A percentile compares a stretch with the other conserved stretches of the same genome.
Conservation (phyloP, 208 protist genomes). For the Novymonas esmeraldas region DNA sequence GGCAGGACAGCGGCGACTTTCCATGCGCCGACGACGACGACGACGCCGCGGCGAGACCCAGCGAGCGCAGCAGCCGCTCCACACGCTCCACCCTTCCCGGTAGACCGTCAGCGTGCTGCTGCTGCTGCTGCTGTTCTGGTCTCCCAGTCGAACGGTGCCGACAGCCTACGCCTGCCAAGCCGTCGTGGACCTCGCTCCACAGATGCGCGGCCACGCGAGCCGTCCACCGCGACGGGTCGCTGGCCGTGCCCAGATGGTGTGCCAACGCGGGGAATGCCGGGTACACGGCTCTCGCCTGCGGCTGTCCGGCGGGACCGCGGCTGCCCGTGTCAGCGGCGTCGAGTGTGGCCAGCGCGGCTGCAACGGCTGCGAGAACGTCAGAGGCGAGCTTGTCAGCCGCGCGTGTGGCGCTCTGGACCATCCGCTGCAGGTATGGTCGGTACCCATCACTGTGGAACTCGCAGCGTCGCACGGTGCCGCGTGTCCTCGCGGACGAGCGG, state of each 20-base stretch:
- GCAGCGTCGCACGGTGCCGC: background rate
- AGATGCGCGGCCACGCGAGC: conserved; percentile 1
- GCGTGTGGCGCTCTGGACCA: background rate
- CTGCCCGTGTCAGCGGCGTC: background rate
- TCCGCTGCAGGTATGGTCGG: background rate
- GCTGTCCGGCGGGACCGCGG: background rate
- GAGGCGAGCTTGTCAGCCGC: conserved; percentile 1
- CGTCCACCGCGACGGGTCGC: background rate
- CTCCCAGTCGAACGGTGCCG: background rate
- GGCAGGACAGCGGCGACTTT: no score
- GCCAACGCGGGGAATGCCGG: background rate
- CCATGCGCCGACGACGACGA: no score
- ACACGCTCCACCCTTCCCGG: conserved; percentile 1
- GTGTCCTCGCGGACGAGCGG: background rate
- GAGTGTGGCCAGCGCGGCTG: background rate
- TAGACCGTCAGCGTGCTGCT: background rate
- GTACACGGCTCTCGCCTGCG: background rate
- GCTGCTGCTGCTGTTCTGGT: background rate
- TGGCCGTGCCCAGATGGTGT: background rate
- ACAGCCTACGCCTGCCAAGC: background rate
- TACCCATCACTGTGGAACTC: conserved; percentile 17
- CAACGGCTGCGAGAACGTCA: conserved; percentile 1
- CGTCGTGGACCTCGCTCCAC: background rate
- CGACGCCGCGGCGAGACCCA: conserved; percentile 2
- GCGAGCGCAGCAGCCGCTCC: conserved; percentile 2